Evolutionary conservation across 371 early-diverging fungal genomes (phyloP).

Genomic region (Smittium culicis): DNA sequence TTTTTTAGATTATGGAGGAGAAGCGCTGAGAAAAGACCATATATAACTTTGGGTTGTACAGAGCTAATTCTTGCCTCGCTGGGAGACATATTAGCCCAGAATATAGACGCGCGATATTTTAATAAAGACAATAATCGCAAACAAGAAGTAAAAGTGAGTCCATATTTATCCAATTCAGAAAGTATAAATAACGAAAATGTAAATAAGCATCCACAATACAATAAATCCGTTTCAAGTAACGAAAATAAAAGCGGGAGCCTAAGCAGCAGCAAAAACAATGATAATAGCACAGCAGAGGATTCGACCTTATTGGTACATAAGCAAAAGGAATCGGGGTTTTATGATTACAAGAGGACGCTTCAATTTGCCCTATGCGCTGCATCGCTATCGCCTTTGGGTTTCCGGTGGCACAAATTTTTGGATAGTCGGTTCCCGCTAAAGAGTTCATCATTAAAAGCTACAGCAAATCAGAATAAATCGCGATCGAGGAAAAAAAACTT

Average conservation of each 20-base stretch:
- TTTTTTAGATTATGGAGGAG: constrained; percentile 32
- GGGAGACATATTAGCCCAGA: constrained; percentile 32
- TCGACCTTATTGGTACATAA: no score
- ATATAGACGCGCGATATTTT: constrained; percentile 15
- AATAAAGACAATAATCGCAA: background rate
- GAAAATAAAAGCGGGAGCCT: background rate
- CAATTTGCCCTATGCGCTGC: constrained; percentile 28
- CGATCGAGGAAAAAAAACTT: constrained; percentile 13
- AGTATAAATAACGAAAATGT: no score
- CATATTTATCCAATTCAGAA: no score
- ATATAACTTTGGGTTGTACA: constrained; percentile 25
- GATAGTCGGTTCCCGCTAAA: constrained; percentile 25
- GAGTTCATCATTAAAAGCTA: constrained; percentile 15
- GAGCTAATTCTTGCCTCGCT: constrained; percentile 29
- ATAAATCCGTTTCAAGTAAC: background rate
- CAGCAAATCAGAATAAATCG: no score
- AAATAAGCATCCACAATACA: no score
- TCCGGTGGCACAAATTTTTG: constrained; percentile 30
- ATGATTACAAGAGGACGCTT: constrained; percentile 25
- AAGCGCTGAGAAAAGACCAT: constrained; percentile 31
- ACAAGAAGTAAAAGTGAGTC: background rate
- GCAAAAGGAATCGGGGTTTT: no score
- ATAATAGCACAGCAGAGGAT: background rate
- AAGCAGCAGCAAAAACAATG: background rate
- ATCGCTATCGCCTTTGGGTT: constrained; percentile 28